phyloP scores from a whole-genome alignment of 352 stramenopile species.

The Phytophthora megakarya region DNA sequence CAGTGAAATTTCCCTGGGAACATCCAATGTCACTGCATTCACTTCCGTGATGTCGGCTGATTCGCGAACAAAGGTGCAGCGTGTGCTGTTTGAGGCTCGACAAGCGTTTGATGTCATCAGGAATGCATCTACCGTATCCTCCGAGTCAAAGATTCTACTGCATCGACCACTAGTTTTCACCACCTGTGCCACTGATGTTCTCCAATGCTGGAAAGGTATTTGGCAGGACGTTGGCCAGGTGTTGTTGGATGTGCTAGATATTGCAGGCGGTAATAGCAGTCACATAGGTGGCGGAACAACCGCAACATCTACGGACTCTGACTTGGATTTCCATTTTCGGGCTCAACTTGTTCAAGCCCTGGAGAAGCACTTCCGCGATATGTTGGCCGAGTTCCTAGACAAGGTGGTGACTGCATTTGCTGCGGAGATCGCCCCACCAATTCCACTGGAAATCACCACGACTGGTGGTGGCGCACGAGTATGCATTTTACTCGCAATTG shows the following conservation, averaged over 20 bases:
- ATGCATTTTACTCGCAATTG: conserved; percentile 68
- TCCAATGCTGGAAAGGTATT: conserved; percentile 53
- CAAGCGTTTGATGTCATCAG: conserved; percentile 59
- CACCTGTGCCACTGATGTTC: conserved; percentile 47
- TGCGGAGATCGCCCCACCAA: conserved; percentile 40
- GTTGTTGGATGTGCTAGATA: conserved; percentile 53
- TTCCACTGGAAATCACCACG: conserved; percentile 38
- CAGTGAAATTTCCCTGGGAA: conserved; percentile 26
- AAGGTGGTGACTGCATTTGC: conserved; percentile 54
- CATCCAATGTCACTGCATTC: background rate
- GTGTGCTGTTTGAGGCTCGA: conserved; percentile 54
- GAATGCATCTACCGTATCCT: conserved; percentile 73
- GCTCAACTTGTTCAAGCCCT: conserved; percentile 42
- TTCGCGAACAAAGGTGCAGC: conserved; percentile 44
- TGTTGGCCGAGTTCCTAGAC: conserved; percentile 58
- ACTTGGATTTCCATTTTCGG: conserved; percentile 32
- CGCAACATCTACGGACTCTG: background rate
- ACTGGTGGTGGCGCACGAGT: conserved; percentile 41
- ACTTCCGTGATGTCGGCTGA: conserved; percentile 6
- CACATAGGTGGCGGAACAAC: conserved; percentile 1
- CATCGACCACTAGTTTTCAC: conserved; percentile 55
- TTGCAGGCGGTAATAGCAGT: conserved; percentile 18
- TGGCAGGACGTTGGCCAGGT: conserved; percentile 57
- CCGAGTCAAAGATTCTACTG: conserved; percentile 70
- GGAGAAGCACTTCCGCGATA: conserved; percentile 48